Evolutionary conservation across 2,329 filamentous ascomycete genomes (phyloP).

Genomic region (Ascochyta lentis): DNA sequence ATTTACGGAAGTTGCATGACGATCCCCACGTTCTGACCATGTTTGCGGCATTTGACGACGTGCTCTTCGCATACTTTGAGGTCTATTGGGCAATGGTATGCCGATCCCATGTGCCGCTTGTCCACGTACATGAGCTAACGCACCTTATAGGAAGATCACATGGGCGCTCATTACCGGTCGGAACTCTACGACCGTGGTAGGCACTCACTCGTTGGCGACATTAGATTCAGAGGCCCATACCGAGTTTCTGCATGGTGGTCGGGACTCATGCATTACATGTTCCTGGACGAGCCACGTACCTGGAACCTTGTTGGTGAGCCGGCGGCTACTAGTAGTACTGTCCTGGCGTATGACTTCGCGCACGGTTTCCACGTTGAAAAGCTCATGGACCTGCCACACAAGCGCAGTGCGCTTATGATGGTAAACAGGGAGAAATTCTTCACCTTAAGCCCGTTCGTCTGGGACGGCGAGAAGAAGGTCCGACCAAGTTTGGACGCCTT

Average conservation of each 20-base stretch:
- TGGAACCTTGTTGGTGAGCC: slow-evolving; percentile 70
- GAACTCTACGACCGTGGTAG: slow-evolving; percentile 65
- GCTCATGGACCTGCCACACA: slow-evolving; percentile 74
- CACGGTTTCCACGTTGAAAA: slow-evolving; percentile 76
- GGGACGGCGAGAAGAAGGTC: slow-evolving; percentile 47
- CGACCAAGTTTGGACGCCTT: slow-evolving; percentile 44
- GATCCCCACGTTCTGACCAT: slow-evolving; percentile 76
- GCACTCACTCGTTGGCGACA: slow-evolving; percentile 66
- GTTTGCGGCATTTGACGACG: slow-evolving; percentile 74
- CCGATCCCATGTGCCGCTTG: not conserved
- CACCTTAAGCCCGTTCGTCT: slow-evolving; percentile 65
- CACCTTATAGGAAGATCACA: slow-evolving; percentile 61
- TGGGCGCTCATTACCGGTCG: slow-evolving; percentile 64
- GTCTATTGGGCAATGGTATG: slow-evolving; percentile 76
- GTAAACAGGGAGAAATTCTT: slow-evolving; percentile 74
- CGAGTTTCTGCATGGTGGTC: slow-evolving; percentile 66
- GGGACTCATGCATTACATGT: slow-evolving; percentile 65
- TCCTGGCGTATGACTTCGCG: slow-evolving; percentile 76
- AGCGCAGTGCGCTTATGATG: slow-evolving; percentile 71
- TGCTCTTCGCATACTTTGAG: slow-evolving; percentile 78
- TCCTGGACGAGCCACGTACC: slow-evolving; percentile 65
- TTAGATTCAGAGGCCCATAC: slow-evolving; percentile 61
- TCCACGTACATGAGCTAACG: slow-evolving; percentile 24
- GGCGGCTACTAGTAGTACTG: slow-evolving; percentile 71
- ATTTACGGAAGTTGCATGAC: slow-evolving; percentile 70